Percentiles rank a stretch among this genome's conserved stretches.
Evolutionary conservation across 2,329 filamentous ascomycete genomes (phyloP).

Genomic region (Harringtonia lauricola): DNA sequence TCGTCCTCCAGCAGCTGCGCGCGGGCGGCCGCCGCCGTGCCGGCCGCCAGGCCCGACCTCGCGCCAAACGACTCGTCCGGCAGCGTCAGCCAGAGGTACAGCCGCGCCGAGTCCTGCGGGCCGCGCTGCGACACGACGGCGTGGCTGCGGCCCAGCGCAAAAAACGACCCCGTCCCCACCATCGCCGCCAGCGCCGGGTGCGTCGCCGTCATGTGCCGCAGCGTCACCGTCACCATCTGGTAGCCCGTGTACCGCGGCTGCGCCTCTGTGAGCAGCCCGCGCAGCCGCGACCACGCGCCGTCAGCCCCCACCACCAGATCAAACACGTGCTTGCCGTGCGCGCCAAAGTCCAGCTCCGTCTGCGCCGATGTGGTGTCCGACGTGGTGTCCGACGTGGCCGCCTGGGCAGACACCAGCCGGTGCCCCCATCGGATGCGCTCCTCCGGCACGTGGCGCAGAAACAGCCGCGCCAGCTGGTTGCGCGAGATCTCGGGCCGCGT

Average conservation of each 20-base stretch:
- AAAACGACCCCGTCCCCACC: constrained; percentile 36
- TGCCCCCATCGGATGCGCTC: constrained; percentile 34
- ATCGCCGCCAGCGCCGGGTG: constrained; percentile 29
- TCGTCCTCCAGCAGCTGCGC: constrained; percentile 22
- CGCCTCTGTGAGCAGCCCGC: constrained; percentile 21
- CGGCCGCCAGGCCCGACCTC: constrained; percentile 18
- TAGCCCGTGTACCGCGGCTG: constrained; percentile 34
- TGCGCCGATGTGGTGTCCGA: constrained; percentile 23
- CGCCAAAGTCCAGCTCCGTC: constrained; percentile 7
- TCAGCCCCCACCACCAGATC: constrained; percentile 25
- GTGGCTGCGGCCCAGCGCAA: too few species aligned
- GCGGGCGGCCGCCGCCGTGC: constrained; percentile 25
- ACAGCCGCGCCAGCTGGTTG: constrained; percentile 28
- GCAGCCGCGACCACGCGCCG: constrained; percentile 26
- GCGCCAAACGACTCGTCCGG: constrained; percentile 21
- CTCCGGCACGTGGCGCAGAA: constrained; percentile 32
- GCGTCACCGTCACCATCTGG: constrained; percentile 30
- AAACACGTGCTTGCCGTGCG: constrained; percentile 21
- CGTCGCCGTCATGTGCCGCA: constrained; percentile 29
- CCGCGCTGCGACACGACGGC: constrained; percentile 28
- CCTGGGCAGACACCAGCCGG: constrained; percentile 10
- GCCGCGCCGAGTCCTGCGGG: constrained; percentile 32
- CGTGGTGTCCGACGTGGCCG: constrained; percentile 13
- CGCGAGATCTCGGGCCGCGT: constrained; percentile 44
- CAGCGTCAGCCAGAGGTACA: constrained; percentile 24